Evolutionary conservation across 2,329 filamentous ascomycete species (phyloP).

Genomic region (Fusarium denticulatum): DNA sequence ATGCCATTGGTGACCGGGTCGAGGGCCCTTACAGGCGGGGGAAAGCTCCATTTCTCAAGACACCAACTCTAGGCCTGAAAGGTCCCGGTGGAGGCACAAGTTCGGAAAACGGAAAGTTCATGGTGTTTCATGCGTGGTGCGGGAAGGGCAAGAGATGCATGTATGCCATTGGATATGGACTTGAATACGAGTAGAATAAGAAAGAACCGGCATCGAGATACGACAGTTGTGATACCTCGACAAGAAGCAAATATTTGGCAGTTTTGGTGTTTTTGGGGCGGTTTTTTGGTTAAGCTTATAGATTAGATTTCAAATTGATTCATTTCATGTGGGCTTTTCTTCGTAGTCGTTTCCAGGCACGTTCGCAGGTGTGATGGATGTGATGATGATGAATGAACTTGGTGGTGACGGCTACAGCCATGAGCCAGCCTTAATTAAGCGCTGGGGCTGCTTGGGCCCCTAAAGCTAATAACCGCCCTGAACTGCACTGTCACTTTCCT

Average conservation of each 20-base stretch:
- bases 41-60: slow-evolving; percentile 46
- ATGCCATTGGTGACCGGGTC: slow-evolving; percentile 58
- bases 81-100: slow-evolving; percentile 56
- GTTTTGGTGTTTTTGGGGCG: slow-evolving; percentile 12
- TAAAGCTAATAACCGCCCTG: slow-evolving; percentile 10
- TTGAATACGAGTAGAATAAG: slow-evolving; percentile 1
- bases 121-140: slow-evolving; percentile 53
- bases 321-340: neutral
- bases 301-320: neutral
- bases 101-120: slow-evolving; percentile 42
- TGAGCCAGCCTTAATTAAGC: slow-evolving; percentile 11
- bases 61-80: slow-evolving; percentile 50
- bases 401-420: neutral
- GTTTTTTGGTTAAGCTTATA: neutral
- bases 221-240: neutral
- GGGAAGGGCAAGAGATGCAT: slow-evolving; percentile 47
- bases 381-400: slow-evolving; percentile 1
- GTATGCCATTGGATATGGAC: slow-evolving; percentile 45
- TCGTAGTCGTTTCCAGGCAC: neutral
- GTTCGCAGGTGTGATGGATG: neutral
- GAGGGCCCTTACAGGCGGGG: slow-evolving; percentile 52
- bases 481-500: neutral
- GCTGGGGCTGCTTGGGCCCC: slow-evolving; percentile 13
- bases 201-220: neutral
- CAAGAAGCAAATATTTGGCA: neutral